Base-by-base conservation (phyloP, 371 early-diverging fungal genomes). In the Lichtheimia corymbifera region DNA sequence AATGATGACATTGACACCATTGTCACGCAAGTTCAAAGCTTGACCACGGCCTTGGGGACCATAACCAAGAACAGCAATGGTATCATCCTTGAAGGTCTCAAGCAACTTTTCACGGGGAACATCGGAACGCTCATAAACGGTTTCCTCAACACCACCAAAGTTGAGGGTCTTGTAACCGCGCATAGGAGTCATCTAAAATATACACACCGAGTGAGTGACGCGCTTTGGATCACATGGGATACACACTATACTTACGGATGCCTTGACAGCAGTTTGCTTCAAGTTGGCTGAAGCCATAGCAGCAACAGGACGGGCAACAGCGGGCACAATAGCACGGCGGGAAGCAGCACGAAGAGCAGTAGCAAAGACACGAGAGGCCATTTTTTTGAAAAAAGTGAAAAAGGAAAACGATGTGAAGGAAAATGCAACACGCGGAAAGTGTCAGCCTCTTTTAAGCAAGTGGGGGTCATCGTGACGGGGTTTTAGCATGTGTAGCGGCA, bases 11-110 rank as follows among this genome's bases (percentile, higher is more conserved):
- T 95, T 95, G 63, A 97, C 83, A 63, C 93, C 93, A 74, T 98
- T 94, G 87, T 98, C 98, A 65, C 94, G 92, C 74, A 93, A 84
- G 91, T 97, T 97, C 67, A 96, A 87, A 53, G 93, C 90, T 83
- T 97, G 98, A 65, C 94, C 96, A 81, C 92, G 93, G 64, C 98
- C 98, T 83, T 96, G 96, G 55, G 98, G 95, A 58, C 97, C 98
- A 81, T 98, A 98, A 63, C 98, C 98, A 68, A 98, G 89, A 52
- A 98, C 93, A 55, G 97, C 94, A 72, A 98, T 89, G 61, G 93
- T 92, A 73, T 98, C 97, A 66, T 96, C 83, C 80, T 86, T 89
- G 84, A 98, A 96, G 69, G 94, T 91, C 70, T 93, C 85, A 47
- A 87, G 84, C 58, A 96, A 86, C 88, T 96, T 96, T 66, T 90